These are phyloP conservation scores for Talaromyces sp. DNA, from an alignment of 2,329 filamentous ascomycete species.

Conservation along the genomic window DNA sequence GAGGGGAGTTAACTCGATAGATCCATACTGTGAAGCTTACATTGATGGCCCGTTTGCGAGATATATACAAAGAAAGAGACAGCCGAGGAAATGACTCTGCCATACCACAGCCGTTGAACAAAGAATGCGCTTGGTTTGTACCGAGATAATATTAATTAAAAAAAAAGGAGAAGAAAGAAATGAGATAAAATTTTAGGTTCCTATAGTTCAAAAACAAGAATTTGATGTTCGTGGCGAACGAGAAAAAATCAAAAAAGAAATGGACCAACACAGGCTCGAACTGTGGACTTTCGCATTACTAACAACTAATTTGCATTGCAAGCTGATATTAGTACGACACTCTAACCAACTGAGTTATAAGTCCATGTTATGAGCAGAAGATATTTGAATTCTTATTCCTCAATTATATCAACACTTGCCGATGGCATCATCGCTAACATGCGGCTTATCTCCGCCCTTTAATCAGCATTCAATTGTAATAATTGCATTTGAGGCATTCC, in stretches of 20 bases:
- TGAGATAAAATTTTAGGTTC: too few species aligned
- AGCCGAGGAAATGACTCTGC: too few species aligned
- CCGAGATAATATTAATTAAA: too few species aligned
- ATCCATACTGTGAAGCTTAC: neutral
- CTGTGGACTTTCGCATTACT: conserved; percentile 5
- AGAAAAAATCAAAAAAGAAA: neutral
- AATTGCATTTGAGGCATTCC: neutral
- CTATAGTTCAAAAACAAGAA: too few species aligned
- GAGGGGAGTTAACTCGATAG: conserved; percentile 16
- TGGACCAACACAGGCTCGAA: conserved; percentile 10
- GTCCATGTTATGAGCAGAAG: neutral
- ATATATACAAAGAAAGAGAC: too few species aligned
- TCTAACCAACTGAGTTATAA: conserved; percentile 10
- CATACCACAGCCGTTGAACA: too few species aligned
- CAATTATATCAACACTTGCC: neutral
- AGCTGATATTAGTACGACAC: conserved; percentile 6
- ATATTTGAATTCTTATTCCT: neutral
- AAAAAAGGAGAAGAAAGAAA: too few species aligned
- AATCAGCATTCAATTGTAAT: neutral
- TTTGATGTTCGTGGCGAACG: too few species aligned
- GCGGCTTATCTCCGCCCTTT: neutral
- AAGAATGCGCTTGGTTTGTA: too few species aligned
- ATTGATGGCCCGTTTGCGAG: too few species aligned
- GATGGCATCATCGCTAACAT: neutral
- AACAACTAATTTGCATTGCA: neutral